phyloP scores from a whole-genome alignment of 345 rosid genomes.

The Populus euphratica region DNA sequence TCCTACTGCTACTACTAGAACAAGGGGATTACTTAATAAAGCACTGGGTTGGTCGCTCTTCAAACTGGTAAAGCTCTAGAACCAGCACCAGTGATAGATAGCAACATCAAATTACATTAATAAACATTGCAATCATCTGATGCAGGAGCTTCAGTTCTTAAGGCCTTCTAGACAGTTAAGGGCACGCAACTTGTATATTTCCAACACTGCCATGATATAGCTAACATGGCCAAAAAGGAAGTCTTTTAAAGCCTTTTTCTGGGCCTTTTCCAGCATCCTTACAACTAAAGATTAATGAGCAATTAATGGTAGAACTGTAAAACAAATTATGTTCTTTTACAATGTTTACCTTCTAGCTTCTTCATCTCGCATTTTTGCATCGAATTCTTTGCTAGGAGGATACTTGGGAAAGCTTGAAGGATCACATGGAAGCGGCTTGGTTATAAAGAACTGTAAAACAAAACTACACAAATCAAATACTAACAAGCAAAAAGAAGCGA shows the following conservation, averaged over 20 bases:
- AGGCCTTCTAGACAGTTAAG: not conserved
- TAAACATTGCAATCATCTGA: not conserved
- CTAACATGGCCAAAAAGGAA: not conserved
- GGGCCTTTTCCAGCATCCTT: not conserved
- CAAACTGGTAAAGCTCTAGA: too few species aligned
- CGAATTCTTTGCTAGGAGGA: conserved; percentile 97
- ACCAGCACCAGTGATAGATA: too few species aligned
- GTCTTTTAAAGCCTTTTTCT: not conserved
- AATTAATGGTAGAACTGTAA: not conserved
- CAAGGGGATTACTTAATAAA: too few species aligned
- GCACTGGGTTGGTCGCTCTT: too few species aligned
- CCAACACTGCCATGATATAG: not conserved
- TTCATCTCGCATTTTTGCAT: conserved; percentile 91
- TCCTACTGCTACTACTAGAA: too few species aligned
- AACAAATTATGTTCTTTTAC: conserved; percentile 1
- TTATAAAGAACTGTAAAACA: conserved; percentile 63
- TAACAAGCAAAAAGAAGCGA: not conserved
- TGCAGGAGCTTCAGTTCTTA: not conserved
- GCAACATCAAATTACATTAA: not conserved
- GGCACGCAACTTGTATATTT: not conserved
- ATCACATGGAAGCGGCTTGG: conserved; percentile 84
- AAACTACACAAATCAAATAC: conserved; percentile 21
- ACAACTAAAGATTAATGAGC: not conserved
- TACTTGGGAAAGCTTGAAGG: conserved; percentile 94
- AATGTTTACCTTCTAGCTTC: conserved; percentile 77